Conservation (phyloP, 2,329 filamentous ascomycete species). For the Anthostomella pinea region DNA sequence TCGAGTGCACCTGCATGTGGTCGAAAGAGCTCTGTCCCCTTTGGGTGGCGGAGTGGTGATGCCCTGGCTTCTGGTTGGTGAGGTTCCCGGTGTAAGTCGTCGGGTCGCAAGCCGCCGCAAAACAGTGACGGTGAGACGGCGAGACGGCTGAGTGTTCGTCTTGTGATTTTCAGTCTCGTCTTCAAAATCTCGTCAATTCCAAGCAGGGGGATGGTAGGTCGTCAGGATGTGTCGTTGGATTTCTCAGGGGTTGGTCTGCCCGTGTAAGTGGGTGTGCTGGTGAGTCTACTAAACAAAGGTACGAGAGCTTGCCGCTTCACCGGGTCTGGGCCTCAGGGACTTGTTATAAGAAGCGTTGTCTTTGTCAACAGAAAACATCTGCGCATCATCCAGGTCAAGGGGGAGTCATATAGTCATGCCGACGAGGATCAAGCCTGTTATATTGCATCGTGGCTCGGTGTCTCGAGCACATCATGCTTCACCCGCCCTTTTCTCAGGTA, state of each 20-base stretch:
- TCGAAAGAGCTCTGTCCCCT: conserved; percentile 2
- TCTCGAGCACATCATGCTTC: conserved; percentile 15
- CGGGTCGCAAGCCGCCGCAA: neutral
- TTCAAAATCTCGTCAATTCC: neutral
- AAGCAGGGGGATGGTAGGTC: too few relatives aligned
- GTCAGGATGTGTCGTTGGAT: too few relatives aligned
- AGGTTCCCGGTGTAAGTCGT: neutral
- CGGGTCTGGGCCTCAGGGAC: too few relatives aligned
- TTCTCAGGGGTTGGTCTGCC: too few relatives aligned
- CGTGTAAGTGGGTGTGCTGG: too few relatives aligned
- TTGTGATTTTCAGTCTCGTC: neutral
- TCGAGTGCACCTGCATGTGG: neutral
- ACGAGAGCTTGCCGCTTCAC: too few relatives aligned
- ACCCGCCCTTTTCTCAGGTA: conserved; percentile 34
- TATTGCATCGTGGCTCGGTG: conserved; percentile 19
- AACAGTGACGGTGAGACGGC: neutral
- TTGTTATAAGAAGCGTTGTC: neutral
- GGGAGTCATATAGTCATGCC: conserved; percentile 10
- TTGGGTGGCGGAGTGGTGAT: conserved; percentile 6
- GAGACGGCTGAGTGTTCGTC: neutral
- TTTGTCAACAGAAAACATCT: conserved; percentile 7
- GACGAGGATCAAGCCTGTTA: conserved; percentile 16
- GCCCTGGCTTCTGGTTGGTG: conserved; percentile 9
- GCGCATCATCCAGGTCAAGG: neutral
- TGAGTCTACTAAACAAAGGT: too few relatives aligned